Evolutionary conservation across 2,329 filamentous ascomycete species (phyloP).

Genomic region (Colletotrichum godetiae): DNA sequence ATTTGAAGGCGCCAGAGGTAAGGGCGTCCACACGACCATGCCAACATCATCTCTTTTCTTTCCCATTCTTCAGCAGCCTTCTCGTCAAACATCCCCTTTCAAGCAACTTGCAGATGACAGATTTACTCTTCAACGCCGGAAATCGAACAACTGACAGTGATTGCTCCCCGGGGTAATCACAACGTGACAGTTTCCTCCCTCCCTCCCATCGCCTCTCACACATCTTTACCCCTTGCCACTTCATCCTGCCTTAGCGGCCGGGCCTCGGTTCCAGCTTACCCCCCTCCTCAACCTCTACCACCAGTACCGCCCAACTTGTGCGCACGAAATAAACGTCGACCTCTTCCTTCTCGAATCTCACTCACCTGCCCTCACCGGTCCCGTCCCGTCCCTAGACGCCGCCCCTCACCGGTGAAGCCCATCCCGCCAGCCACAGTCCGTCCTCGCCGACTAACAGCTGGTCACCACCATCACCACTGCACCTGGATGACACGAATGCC

Average conservation of each 20-base stretch:
- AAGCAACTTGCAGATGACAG: conserved; percentile 9
- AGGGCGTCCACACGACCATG: not conserved
- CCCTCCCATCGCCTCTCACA: not conserved
- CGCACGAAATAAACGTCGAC: not conserved
- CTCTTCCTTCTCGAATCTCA: not conserved
- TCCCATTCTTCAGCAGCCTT: conserved; percentile 8
- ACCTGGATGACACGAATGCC: not conserved
- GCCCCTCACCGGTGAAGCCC: conserved; percentile 34
- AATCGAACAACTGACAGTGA: conserved; percentile 6
- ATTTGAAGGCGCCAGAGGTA: not conserved
- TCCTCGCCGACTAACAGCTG: not conserved
- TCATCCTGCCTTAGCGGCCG: not conserved
- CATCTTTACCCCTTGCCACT: not conserved
- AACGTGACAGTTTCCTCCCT: conserved; percentile 33
- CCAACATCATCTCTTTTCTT: not conserved
- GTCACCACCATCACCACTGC: conserved; percentile 5
- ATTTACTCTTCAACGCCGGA: not conserved
- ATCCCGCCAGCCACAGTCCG: conserved; percentile 23
- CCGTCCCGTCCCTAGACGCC: conserved; percentile 30
- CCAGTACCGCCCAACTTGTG: not conserved
- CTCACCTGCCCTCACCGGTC: conserved; percentile 33
- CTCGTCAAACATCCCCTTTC: not conserved
- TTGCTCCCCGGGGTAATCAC: not conserved
- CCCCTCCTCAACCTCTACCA: not conserved
- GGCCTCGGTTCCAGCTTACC: conserved; percentile 16